phyloP scores from a whole-genome alignment of 768 basidiomycete species.

The Cyclocybe cylindracea region DNA sequence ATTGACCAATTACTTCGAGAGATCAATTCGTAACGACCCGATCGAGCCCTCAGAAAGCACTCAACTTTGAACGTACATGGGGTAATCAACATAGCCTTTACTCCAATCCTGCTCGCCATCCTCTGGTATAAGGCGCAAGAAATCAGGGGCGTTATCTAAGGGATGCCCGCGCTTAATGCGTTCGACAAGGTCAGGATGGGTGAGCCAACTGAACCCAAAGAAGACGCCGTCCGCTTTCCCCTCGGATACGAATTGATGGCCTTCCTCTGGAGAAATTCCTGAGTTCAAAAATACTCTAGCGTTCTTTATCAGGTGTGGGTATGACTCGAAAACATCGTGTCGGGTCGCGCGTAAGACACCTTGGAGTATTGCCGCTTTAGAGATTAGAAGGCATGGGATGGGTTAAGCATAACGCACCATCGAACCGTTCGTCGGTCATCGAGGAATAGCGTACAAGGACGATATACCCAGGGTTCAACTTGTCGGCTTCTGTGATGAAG shows the following conservation, averaged over 20 bases:
- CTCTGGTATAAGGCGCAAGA: slow-evolving; percentile 7
- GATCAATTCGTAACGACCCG: no score
- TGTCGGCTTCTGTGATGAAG: slow-evolving; percentile 28
- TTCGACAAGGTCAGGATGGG: slow-evolving; percentile 40
- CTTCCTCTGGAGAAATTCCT: slow-evolving; percentile 23
- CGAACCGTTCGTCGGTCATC: no score
- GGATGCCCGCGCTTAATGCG: slow-evolving; percentile 24
- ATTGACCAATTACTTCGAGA: no score
- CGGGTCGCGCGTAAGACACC: slow-evolving; percentile 11
- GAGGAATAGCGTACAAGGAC: no score
- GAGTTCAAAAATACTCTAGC: slow-evolving; percentile 14
- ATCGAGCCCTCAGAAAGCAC: no score
- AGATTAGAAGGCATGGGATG: no score
- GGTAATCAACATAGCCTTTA: slow-evolving; percentile 15
- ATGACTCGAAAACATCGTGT: slow-evolving; percentile 17
- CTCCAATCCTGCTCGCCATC: slow-evolving; percentile 8
- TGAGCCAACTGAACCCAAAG: slow-evolving; percentile 35
- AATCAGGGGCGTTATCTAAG: slow-evolving; percentile 12
- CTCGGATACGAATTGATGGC: slow-evolving; percentile 28
- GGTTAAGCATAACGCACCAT: no score
- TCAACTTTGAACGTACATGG: neutral
- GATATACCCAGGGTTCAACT: slow-evolving; percentile 1
- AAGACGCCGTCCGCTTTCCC: slow-evolving; percentile 36
- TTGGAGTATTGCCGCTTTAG: slow-evolving; percentile 10
- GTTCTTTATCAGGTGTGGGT: slow-evolving; percentile 15